Percentiles rank a stretch among this genome's conserved stretches.
phyloP scores from a whole-genome alignment of 225 moss, liverwort and hornwort species.

The Sphagnum tenellum region DNA sequence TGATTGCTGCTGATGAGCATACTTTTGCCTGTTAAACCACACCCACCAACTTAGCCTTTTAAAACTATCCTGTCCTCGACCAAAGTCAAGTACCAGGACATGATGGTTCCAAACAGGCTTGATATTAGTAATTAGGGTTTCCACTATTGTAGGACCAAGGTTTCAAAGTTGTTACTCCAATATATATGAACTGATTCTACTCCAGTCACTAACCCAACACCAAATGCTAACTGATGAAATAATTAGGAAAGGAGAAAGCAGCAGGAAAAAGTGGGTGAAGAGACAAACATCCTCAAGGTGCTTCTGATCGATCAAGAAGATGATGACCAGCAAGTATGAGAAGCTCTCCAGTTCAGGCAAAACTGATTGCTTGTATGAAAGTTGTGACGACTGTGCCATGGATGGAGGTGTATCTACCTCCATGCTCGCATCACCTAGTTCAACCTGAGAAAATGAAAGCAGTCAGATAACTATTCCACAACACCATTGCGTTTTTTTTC shows the following conservation, averaged over 20 bases:
- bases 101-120: too few relatives aligned
- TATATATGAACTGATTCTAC: too few relatives aligned
- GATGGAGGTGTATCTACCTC: constrained; percentile 59
- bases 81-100: too few relatives aligned
- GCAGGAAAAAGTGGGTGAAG: not conserved
- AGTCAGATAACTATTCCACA: not conserved
- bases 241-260: not conserved
- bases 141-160: too few relatives aligned
- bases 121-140: too few relatives aligned
- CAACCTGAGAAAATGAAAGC: constrained; percentile 13
- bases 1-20: constrained; percentile 66
- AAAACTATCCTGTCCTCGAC: too few relatives aligned
- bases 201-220: too few relatives aligned
- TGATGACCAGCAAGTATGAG: constrained; percentile 67
- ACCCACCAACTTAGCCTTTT: too few relatives aligned
- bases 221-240: too few relatives aligned
- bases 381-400: constrained; percentile 38
- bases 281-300: constrained; percentile 64
- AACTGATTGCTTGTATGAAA: constrained; percentile 54
- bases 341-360: constrained; percentile 93
- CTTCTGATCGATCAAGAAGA: constrained; percentile 91
- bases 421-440: constrained; percentile 71
- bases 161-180: too few relatives aligned
- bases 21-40: constrained; percentile 46
- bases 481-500: too few relatives aligned